phyloP scores from a whole-genome alignment of 1,284 basidiomycete species.

The Hemileia vastatrix region DNA sequence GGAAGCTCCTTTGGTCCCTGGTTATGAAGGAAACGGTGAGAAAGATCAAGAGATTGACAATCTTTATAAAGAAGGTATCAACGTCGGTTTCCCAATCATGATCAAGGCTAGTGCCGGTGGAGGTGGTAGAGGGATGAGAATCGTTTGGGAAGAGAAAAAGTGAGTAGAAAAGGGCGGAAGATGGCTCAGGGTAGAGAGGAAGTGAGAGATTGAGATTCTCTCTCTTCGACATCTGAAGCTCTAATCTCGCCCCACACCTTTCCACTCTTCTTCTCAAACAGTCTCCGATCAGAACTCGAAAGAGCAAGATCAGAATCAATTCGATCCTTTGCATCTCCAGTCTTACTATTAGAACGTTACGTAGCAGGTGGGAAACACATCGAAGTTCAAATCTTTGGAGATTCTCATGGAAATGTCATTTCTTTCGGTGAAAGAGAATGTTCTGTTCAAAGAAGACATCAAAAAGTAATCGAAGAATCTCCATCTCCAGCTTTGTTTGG shows the following conservation, averaged over 20 bases:
- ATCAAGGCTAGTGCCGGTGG: constrained; percentile 47
- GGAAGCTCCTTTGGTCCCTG: constrained; percentile 68
- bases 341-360: neutral
- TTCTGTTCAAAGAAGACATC: constrained; percentile 59
- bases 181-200: neutral
- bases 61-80: constrained; percentile 56
- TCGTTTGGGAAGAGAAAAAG: constrained; percentile 46
- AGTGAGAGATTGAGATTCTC: neutral
- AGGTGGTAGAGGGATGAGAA: constrained; percentile 47
- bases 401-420: constrained; percentile 53
- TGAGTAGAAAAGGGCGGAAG: neutral
- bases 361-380: constrained; percentile 21
- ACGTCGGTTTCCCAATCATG: constrained; percentile 46
- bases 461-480: constrained; percentile 64
- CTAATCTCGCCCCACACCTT: neutral
- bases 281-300: neutral
- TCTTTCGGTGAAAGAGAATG: constrained; percentile 61
- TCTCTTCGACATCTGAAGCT: neutral
- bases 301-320: neutral
- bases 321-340: neutral
- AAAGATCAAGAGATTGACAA: constrained; percentile 59
- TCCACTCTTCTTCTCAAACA: neutral
- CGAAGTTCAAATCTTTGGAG: constrained; percentile 63
- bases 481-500: constrained; percentile 48
- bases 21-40: constrained; percentile 58